Evolutionary conservation across 2,329 filamentous ascomycete genomes (phyloP).

Genomic region (Diaporthe capsici): DNA sequence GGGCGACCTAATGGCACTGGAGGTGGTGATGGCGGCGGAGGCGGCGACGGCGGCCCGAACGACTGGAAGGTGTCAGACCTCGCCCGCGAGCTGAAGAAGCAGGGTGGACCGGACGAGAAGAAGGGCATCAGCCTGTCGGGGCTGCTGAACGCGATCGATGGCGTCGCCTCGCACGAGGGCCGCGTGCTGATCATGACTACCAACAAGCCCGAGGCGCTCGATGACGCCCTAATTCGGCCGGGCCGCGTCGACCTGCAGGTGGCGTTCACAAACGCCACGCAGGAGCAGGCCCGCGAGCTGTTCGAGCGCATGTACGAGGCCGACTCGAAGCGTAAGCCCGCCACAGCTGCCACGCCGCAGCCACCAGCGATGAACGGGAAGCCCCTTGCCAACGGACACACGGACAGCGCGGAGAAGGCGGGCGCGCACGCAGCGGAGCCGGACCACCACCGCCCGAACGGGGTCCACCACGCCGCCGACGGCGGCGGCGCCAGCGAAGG

Average conservation of each 20-base stretch:
- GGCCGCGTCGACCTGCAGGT: conserved; percentile 75
- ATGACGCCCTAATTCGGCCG: conserved; percentile 80
- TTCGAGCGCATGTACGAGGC: conserved; percentile 74
- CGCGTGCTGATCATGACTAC: conserved; percentile 87
- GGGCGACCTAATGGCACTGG: conserved; percentile 17
- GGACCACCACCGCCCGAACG: not conserved
- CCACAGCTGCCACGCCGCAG: conserved; percentile 11
- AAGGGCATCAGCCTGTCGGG: conserved; percentile 81
- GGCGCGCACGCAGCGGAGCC: not conserved
- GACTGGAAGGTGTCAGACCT: conserved; percentile 58
- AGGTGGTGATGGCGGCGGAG: conserved; percentile 18
- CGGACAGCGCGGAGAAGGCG: not conserved
- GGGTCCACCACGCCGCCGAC: not conserved
- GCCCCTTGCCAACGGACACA: conserved; percentile 12
- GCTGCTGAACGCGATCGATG: conserved; percentile 86
- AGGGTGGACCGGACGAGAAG: conserved; percentile 54
- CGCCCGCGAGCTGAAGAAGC: conserved; percentile 59
- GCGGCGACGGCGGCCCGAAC: conserved; percentile 42
- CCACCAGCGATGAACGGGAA: conserved; percentile 1
- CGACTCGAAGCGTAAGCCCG: conserved; percentile 49
- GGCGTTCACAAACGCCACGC: conserved; percentile 65
- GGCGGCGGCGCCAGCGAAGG: not conserved
- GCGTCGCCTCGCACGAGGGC: conserved; percentile 84
- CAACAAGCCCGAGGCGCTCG: conserved; percentile 80
- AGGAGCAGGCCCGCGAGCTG: conserved; percentile 67